A percentile compares a stretch with the other conserved stretches of the same genome.
Conservation (phyloP, 2,329 filamentous ascomycete genomes). For the Elsinoe necatrix region DNA sequence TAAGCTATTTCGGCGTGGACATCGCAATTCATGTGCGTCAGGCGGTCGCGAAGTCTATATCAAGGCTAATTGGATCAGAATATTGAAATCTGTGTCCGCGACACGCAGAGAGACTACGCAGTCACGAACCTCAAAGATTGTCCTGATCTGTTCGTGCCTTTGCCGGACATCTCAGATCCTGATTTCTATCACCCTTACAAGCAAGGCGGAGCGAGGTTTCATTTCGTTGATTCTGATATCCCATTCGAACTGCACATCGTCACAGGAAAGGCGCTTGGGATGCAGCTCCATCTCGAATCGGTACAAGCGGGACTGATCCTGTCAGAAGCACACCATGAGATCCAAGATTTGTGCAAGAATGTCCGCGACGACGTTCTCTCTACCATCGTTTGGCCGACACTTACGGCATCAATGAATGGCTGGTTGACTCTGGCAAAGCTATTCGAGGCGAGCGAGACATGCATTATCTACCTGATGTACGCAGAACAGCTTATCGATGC, state of each 20-base stretch:
- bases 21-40: background rate
- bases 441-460: background rate
- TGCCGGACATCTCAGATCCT: background rate
- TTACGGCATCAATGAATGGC: background rate
- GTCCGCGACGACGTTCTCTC: background rate
- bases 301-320: background rate
- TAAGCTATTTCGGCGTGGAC: background rate
- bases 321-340: background rate
- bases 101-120: background rate
- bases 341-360: background rate
- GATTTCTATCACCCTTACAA: background rate
- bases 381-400: background rate
- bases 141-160: background rate
- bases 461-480: background rate
- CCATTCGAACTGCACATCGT: background rate
- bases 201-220: background rate
- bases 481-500: background rate
- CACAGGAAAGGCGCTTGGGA: background rate
- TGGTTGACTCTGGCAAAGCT: background rate
- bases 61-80: background rate
- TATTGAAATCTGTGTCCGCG: background rate
- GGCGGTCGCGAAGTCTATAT: too few relatives aligned
- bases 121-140: background rate
- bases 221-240: background rate
- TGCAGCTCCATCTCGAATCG: background rate